Base-by-base conservation (phyloP, 2,329 filamentous ascomycete genomes). In the Ceratocystis destructans region DNA sequence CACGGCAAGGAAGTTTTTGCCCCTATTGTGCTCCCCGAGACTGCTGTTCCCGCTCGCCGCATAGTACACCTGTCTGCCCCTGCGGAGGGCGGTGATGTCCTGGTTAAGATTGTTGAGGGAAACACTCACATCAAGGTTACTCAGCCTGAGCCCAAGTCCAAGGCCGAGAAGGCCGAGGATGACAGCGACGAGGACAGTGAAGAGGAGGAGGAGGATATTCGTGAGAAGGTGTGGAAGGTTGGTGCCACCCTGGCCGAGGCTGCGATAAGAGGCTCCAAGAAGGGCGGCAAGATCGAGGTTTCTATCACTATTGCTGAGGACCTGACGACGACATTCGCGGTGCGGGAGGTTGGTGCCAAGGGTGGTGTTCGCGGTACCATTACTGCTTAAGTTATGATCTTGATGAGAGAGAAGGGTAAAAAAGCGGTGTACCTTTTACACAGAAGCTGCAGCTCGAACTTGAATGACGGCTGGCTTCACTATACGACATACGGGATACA, bases 211-310 rank as follows among this genome's bases (percentile, higher is more conserved):
- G 89, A 96, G 76, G 92, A 96, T 79, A 82, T 86, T 73, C 83
- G 92, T 70, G 89, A 96, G 78, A 91, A 94, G 82, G 80, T 94
- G 68, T 96, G 91, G 90, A 96, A 96, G 82, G 83, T 90, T 61
- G 89, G 89, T 71, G 85, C 82, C 70, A 80, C 87, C 37, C 83
- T 99, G 68, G 92, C 91, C 68, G 94, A 99, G 80, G 87, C 90
- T 10, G 88, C 87, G 41, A 78, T 99, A 74, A 88, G 84, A 76
- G 89, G 82, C 68, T 84, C 95, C 71, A 93, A 93, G 85, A 91
- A 93, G 79, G 88, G 85, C 68, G 84, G 84, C 72, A 96, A 96
- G 81, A 85, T 99, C 70, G 94, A 99, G 81, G 86, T 97, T 65
- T 95, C 90, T 74, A 84, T 97, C 73, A 96, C 93, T 75, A 87